Evolutionary conservation across 352 stramenopile species (phyloP).

Genomic region (Phytophthora pinifolia): DNA sequence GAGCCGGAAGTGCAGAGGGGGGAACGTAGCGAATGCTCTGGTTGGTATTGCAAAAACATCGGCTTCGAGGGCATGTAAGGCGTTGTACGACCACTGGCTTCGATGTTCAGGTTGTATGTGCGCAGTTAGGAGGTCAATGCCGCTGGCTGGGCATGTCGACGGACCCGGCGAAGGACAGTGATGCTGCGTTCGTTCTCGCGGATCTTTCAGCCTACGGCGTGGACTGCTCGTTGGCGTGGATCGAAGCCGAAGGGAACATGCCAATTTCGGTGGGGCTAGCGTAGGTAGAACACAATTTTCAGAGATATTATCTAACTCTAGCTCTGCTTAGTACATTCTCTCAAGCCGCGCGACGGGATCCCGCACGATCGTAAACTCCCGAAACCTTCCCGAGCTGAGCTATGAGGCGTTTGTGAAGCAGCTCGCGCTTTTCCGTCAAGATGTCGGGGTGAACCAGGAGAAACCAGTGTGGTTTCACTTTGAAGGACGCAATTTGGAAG

Average conservation of each 20-base stretch:
- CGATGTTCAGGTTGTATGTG: slow-evolving; percentile 42
- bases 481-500: slow-evolving; percentile 59
- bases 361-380: slow-evolving; percentile 63
- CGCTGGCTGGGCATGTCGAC: slow-evolving; percentile 63
- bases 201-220: slow-evolving; percentile 42
- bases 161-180: slow-evolving; percentile 41
- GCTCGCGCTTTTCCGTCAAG: slow-evolving; percentile 9
- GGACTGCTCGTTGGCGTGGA: slow-evolving; percentile 35
- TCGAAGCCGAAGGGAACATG: slow-evolving; percentile 41
- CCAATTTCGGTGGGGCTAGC: slow-evolving; percentile 47
- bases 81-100: not conserved
- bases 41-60: slow-evolving; percentile 15
- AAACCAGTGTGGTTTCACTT: slow-evolving; percentile 55
- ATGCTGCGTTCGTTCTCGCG: slow-evolving; percentile 48
- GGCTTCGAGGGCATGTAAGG: too few relatives aligned
- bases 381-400: slow-evolving; percentile 49
- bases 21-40: slow-evolving; percentile 65
- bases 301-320: too few relatives aligned
- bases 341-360: slow-evolving; percentile 54
- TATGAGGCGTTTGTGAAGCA: slow-evolving; percentile 37
- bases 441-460: not conserved
- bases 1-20: slow-evolving; percentile 57
- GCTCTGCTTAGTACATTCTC: slow-evolving; percentile 62
- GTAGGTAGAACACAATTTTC: not conserved
- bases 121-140: slow-evolving; percentile 47